These are phyloP conservation scores for Pyronema omphalodes DNA, from an alignment of 495 filamentous ascomycete genomes.

Conservation along the genomic window DNA sequence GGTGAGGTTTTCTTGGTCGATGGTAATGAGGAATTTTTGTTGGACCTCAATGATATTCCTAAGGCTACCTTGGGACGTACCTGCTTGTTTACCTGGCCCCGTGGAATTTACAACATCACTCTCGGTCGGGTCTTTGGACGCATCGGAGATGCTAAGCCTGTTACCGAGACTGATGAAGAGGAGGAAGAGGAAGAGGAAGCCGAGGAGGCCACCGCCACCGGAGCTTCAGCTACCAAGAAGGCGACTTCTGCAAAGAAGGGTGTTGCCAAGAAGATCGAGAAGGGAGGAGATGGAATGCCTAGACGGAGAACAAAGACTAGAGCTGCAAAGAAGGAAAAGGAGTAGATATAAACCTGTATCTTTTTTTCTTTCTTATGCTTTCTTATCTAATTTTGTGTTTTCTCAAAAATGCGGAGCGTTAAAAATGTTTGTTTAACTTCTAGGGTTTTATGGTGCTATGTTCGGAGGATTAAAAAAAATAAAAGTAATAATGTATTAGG, in stretches of 20 bases:
- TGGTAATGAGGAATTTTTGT: constrained; percentile 62
- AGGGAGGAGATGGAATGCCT: constrained; percentile 15
- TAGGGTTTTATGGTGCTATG: no score
- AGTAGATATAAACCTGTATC: no score
- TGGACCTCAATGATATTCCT: constrained; percentile 57
- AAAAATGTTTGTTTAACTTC: no score
- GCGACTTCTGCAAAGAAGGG: constrained; percentile 13
- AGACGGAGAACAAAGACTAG: constrained; percentile 15
- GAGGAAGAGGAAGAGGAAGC: constrained; percentile 22
- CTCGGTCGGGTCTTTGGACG: constrained; percentile 34
- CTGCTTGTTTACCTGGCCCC: constrained; percentile 46
- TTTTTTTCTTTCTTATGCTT: no score
- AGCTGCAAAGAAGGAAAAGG: constrained; percentile 16
- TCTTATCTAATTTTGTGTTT: no score
- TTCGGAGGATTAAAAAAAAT: no score
- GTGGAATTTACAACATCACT: constrained; percentile 42
- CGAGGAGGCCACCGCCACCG: constrained; percentile 21
- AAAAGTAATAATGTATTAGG: no score
- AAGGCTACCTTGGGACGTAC: constrained; percentile 50
- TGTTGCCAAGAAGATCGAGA: constrained; percentile 18
- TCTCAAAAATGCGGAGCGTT: no score
- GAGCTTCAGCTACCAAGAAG: background rate
- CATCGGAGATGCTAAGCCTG: constrained; percentile 10
- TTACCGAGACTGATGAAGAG: constrained; percentile 23
- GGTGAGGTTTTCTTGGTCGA: constrained; percentile 90